Conservation (phyloP, 2,329 filamentous ascomycete species). For the Ceratocystis albifundus region DNA sequence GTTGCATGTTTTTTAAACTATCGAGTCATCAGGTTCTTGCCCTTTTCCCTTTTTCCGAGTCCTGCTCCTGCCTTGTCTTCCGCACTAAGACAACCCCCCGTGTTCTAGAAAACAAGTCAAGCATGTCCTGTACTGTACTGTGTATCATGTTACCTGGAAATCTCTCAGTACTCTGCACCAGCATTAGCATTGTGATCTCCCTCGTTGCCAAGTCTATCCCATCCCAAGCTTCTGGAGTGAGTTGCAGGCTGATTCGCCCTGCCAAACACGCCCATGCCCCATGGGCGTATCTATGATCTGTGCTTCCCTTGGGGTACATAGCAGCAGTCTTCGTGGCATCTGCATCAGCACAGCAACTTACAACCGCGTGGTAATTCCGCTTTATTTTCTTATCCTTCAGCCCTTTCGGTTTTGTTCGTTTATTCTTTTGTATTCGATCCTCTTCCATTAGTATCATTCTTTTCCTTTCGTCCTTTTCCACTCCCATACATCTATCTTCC, state of each 20-base stretch:
- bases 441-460: neutral
- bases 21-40: slow-evolving; percentile 5
- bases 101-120: slow-evolving; percentile 2
- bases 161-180: neutral
- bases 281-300: neutral
- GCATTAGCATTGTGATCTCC: too few species aligned
- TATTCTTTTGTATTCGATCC: neutral
- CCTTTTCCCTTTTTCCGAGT: neutral
- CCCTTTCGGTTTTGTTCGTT: neutral
- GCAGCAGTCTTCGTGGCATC: too few species aligned
- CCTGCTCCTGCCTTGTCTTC: neutral
- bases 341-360: neutral
- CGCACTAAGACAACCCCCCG: neutral
- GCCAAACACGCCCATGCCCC: neutral
- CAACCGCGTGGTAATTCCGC: neutral
- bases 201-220: too few species aligned
- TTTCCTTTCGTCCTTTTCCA: neutral
- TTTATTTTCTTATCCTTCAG: neutral
- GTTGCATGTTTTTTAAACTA: neutral
- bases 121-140: neutral
- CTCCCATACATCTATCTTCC: neutral
- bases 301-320: neutral
- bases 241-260: neutral
- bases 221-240: neutral
- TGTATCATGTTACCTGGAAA: neutral